Evolutionary conservation across 2,329 filamentous ascomycete species (phyloP).

Genomic region (Penicillium sp.): DNA sequence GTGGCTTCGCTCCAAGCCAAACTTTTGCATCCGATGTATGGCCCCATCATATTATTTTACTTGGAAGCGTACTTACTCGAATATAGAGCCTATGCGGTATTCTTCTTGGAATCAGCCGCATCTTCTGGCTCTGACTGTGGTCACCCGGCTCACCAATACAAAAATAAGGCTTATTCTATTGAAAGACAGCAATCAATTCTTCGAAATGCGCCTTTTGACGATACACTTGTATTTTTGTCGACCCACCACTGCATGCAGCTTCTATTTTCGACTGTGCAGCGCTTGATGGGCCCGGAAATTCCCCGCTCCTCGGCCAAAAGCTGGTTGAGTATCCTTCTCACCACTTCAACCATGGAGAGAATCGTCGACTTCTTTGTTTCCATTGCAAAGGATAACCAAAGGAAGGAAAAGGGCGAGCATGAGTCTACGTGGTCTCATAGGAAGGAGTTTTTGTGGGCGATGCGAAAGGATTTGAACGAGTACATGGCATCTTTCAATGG

Average conservation of each 20-base stretch:
- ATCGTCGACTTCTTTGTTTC: conserved; percentile 23
- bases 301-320: conserved; percentile 17
- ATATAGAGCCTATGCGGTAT: conserved; percentile 21
- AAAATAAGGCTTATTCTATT: conserved; percentile 5
- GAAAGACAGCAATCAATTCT: conserved; percentile 21
- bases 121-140: background rate
- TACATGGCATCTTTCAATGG: conserved; percentile 10
- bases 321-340: conserved; percentile 27
- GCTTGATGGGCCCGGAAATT: conserved; percentile 26
- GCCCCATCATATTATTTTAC: background rate
- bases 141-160: background rate
- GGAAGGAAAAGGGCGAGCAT: background rate
- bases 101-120: conserved; percentile 25
- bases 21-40: conserved; percentile 22
- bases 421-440: conserved; percentile 19
- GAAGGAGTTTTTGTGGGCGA: conserved; percentile 25
- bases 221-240: conserved; percentile 19
- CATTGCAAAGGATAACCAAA: conserved; percentile 16
- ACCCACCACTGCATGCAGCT: conserved; percentile 27
- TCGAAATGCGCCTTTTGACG: conserved; percentile 21
- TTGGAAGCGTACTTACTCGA: background rate
- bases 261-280: conserved; percentile 22
- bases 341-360: conserved; percentile 24
- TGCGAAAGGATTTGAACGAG: conserved; percentile 22
- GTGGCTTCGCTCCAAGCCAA: conserved; percentile 20